Conservation (phyloP, 768 basidiomycete genomes). For the Tephrocybe sp. region DNA sequence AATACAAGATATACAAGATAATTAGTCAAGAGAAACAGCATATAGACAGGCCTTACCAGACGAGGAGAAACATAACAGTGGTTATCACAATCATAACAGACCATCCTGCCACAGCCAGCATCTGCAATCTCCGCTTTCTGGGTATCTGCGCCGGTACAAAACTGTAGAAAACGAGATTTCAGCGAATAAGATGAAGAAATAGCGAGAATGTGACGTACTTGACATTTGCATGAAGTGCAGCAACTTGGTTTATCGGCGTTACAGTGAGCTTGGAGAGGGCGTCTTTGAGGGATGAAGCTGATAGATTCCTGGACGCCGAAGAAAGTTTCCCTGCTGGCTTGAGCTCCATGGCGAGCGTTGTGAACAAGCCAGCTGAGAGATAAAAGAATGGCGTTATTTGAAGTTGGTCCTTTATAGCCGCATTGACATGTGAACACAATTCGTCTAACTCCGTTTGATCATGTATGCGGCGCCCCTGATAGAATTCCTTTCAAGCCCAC, state of each 20-base stretch:
- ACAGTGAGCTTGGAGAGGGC: slow-evolving; percentile 57
- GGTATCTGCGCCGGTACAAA: slow-evolving; percentile 90
- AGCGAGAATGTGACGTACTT: slow-evolving; percentile 44
- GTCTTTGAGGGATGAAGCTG: slow-evolving; percentile 60
- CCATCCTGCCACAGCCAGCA: slow-evolving; percentile 85
- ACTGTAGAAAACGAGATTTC: slow-evolving; percentile 29
- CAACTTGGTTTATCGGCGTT: slow-evolving; percentile 61
- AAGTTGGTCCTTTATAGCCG: neutral
- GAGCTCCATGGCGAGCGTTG: slow-evolving; percentile 10
- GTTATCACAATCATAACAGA: slow-evolving; percentile 75
- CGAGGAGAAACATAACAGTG: slow-evolving; percentile 65
- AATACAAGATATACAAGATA: neutral
- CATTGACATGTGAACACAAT: slow-evolving; percentile 3
- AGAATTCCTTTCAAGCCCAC: neutral
- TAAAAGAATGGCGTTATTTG: neutral
- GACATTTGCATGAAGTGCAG: slow-evolving; percentile 68
- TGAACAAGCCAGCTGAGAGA: slow-evolving; percentile 3
- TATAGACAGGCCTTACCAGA: slow-evolving; percentile 59
- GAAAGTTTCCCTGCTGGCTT: slow-evolving; percentile 23
- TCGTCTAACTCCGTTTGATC: slow-evolving; percentile 3
- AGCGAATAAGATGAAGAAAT: neutral
- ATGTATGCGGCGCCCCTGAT: slow-evolving; percentile 4
- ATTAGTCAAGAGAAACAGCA: neutral
- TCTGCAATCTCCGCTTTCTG: slow-evolving; percentile 82
- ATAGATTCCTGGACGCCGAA: slow-evolving; percentile 48